A percentile compares a stretch with the other conserved stretches of the same genome.
phyloP scores from a whole-genome alignment of 1,284 basidiomycete genomes.

The Apiotrichum porosum region DNA sequence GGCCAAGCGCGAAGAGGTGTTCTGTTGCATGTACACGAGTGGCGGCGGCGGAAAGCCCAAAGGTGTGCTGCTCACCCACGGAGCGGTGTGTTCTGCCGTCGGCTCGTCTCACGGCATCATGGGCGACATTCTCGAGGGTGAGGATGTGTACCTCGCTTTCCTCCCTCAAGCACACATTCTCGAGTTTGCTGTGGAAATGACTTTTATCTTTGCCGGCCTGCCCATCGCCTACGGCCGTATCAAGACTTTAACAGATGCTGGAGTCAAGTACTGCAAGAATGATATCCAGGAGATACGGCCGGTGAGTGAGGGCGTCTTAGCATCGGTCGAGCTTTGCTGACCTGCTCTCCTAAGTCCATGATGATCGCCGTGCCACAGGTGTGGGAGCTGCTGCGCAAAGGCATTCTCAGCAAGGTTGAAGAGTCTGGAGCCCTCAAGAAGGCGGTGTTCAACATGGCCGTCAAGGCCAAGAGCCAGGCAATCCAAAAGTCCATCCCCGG shows the following conservation, averaged over 20 bases:
- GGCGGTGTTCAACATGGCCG: slow-evolving; percentile 56
- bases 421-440: slow-evolving; percentile 73
- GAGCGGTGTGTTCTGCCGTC: slow-evolving; percentile 68
- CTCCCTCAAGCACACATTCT: slow-evolving; percentile 83
- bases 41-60: slow-evolving; percentile 78
- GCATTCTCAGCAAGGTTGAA: slow-evolving; percentile 65
- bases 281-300: slow-evolving; percentile 77
- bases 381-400: slow-evolving; percentile 65
- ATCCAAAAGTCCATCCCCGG: slow-evolving; percentile 61
- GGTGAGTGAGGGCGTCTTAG: slow-evolving; percentile 8
- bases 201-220: slow-evolving; percentile 20
- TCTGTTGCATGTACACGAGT: slow-evolving; percentile 93
- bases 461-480: slow-evolving; percentile 59
- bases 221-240: slow-evolving; percentile 42
- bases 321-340: background rate
- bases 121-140: slow-evolving; percentile 1
- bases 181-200: slow-evolving; percentile 48
- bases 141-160: slow-evolving; percentile 71
- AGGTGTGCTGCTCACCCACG: slow-evolving; percentile 81
- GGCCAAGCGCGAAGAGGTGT: slow-evolving; percentile 62
- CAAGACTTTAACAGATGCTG: slow-evolving; percentile 85
- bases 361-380: slow-evolving; percentile 89
- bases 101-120: background rate
- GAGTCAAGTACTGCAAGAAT: slow-evolving; percentile 78
- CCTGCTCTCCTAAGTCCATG: slow-evolving; percentile 50